These are phyloP conservation scores for Leccinum huronense DNA, from an alignment of 1,284 basidiomycete species.

Conservation along the genomic window DNA sequence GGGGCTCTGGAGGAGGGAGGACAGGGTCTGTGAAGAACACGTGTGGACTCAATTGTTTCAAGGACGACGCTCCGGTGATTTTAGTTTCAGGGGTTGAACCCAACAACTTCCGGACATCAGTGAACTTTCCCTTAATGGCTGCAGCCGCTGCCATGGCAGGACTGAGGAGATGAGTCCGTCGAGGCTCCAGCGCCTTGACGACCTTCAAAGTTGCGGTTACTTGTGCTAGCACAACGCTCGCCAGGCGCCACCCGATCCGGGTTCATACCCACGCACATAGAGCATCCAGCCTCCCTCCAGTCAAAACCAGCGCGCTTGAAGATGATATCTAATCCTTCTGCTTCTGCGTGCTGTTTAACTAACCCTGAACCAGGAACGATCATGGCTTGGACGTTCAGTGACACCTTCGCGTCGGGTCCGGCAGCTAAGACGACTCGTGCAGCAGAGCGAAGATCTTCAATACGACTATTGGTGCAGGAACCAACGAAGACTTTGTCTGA, in stretches of 20 bases:
- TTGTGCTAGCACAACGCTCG: conserved; percentile 94
- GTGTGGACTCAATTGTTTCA: conserved; percentile 68
- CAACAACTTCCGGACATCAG: conserved; percentile 85
- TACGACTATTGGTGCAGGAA: conserved; percentile 96
- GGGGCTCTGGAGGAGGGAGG: conserved; percentile 63
- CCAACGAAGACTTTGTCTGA: conserved; percentile 97
- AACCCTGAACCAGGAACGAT: conserved; percentile 94
- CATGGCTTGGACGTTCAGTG: conserved; percentile 85
- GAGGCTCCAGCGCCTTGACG: conserved; percentile 62
- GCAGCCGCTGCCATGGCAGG: conserved; percentile 97
- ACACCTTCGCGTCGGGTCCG: conserved; percentile 75
- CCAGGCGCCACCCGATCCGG: conserved; percentile 89
- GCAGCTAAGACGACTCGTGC: conserved; percentile 79
- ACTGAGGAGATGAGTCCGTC: conserved; percentile 89
- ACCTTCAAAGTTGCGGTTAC: conserved; percentile 97
- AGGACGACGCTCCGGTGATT: conserved; percentile 46
- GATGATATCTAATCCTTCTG: conserved; percentile 85
- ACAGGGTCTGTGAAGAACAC: conserved; percentile 79
- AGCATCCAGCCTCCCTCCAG: conserved; percentile 97
- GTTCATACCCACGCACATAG: conserved; percentile 99
- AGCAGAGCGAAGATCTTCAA: conserved; percentile 84
- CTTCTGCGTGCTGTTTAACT: conserved; percentile 93
- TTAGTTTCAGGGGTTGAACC: conserved; percentile 48
- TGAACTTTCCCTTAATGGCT: conserved; percentile 84
- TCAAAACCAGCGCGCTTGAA: conserved; percentile 96